A percentile compares a stretch with the other conserved stretches of the same genome.
phyloP scores from a whole-genome alignment of 2,329 filamentous ascomycete species.

The Calycina herbarum region DNA sequence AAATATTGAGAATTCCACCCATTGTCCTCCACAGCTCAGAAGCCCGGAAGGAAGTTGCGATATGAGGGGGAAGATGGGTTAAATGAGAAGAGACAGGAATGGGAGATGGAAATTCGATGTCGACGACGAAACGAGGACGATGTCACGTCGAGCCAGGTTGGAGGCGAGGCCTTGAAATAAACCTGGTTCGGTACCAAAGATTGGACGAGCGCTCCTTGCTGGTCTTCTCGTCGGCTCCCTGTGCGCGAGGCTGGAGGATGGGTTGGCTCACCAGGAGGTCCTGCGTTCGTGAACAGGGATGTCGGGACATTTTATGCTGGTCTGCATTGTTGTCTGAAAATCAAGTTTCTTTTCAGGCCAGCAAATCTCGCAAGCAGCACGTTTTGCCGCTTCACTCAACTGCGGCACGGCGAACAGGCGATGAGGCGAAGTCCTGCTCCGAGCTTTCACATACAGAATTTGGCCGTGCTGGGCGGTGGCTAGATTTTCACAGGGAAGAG shows the following conservation, averaged over 20 bases:
- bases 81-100: slow-evolving; percentile 9
- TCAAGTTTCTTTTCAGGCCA: neutral
- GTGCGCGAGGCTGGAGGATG: neutral
- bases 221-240: neutral
- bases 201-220: slow-evolving; percentile 18
- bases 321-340: neutral
- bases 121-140: slow-evolving; percentile 26
- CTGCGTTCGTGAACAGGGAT: neutral
- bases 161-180: slow-evolving; percentile 8
- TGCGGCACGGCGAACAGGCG: neutral
- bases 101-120: slow-evolving; percentile 21
- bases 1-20: slow-evolving; percentile 15
- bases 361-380: neutral
- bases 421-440: neutral
- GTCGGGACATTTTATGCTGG: neutral
- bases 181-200: slow-evolving; percentile 16
- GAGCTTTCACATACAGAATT: neutral
- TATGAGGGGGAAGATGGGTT: slow-evolving; percentile 15
- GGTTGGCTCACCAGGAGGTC: neutral
- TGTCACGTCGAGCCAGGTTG: slow-evolving; percentile 1
- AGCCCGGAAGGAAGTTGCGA: slow-evolving; percentile 6
- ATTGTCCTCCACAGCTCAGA: slow-evolving; percentile 21
- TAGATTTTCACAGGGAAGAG: neutral
- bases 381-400: neutral
- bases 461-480: neutral